Conservation (phyloP, 2,329 filamentous ascomycete species). For the Penicillium sp. region DNA sequence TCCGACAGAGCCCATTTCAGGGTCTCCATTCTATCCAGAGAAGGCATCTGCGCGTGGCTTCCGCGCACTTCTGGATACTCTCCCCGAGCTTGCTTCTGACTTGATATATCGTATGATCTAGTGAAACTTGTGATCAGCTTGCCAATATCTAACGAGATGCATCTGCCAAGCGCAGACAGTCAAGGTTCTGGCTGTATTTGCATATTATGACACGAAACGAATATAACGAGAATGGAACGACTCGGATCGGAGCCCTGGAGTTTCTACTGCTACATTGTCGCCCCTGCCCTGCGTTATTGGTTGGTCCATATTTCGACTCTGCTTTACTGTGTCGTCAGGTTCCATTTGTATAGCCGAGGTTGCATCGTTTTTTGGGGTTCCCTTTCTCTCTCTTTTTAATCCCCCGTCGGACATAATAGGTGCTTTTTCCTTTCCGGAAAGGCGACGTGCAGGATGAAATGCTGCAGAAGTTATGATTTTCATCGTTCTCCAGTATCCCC, state of each 20-base stretch:
- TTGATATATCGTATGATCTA: constrained; percentile 50
- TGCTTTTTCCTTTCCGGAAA: not conserved
- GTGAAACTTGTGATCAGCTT: constrained; percentile 6
- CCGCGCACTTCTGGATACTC: constrained; percentile 42
- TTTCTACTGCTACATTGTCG: not conserved
- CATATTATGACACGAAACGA: not conserved
- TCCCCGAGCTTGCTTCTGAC: constrained; percentile 47
- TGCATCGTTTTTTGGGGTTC: not conserved
- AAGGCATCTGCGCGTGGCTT: constrained; percentile 38
- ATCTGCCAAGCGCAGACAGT: not conserved
- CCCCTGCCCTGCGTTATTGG: not conserved
- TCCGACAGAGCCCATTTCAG: constrained; percentile 31
- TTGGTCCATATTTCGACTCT: not conserved
- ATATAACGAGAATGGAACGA: not conserved
- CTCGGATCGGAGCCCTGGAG: not conserved
- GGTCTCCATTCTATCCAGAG: constrained; percentile 28
- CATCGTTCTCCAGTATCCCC: not conserved
- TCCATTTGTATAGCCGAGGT: not conserved
- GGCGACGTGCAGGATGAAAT: not conserved
- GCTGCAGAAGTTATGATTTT: constrained; percentile 1
- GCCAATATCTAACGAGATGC: not conserved
- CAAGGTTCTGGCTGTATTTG: not conserved
- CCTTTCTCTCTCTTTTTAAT: too few species aligned
- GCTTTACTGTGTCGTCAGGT: not conserved
- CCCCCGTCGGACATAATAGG: not conserved